Evolutionary conservation across 768 basidiomycete species (phyloP), one percentile per base, ranked within the genome.

Genomic region (Austroboletus eburneus): DNA sequence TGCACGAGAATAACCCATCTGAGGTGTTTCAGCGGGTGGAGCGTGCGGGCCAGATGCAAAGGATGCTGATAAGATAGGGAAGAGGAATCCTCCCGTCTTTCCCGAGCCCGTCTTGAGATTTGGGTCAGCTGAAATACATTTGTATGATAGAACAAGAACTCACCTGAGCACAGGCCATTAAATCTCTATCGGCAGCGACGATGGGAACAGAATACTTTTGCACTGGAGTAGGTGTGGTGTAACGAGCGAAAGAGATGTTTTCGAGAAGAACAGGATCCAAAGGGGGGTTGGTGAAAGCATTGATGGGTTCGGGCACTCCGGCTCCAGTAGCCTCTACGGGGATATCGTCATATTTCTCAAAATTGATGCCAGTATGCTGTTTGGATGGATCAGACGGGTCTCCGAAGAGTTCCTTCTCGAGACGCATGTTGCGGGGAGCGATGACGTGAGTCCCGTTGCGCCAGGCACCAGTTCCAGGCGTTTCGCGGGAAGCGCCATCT

Each of bases 121-220:
- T 48, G 52, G 39, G 39, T 64, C 33, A 68, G 56, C 39, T 17
- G 42, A 51, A 23, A 39, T 17, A 57, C 46, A 22, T 33, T 46
- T 35, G 43, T 43, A 49, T 40, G 44, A 49, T 6, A 32, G 2
- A 43, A 25, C 13, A 29, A 23, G 16, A 3, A 64, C 79, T 49
- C 57, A 85, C 88, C 77, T 91, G 88, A 58, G 91, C 91, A 67
- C 91, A 94, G 54, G 91, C 91, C 91, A 95, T 94, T 70, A 92
- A 75, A 70, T 92, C 90, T 68, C 88, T 78, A 59, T 85, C 83
- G 56, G 72, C 81, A 48, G 92, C 87, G 58, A 99, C 94, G 65
- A 98, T 98, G 66, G 96, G 96, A 62, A 99, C 87, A 57, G 96
- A 98, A 69, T 98, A 95, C 78, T 98, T 98, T 83, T 99, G 96